Conservation (phyloP, 768 basidiomycete genomes). For the Gymnopilus dilepis region DNA sequence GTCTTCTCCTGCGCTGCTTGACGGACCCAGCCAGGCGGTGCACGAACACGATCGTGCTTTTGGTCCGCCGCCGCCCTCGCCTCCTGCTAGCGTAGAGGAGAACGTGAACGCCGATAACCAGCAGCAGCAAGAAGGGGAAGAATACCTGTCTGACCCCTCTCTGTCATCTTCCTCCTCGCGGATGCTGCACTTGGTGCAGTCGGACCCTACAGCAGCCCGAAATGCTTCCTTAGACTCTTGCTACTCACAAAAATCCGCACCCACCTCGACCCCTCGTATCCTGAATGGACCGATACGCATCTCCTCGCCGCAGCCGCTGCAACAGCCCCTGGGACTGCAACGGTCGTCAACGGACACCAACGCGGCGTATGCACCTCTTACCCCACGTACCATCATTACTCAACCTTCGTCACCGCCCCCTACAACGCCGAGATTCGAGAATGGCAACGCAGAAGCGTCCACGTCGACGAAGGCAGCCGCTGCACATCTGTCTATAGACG, state of each 20-base stretch:
- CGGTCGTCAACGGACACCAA: conserved; percentile 59
- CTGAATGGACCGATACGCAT: background rate
- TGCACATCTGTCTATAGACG: conserved; percentile 40
- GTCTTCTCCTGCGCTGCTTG: too few relatives aligned
- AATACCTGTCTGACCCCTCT: conserved; percentile 1
- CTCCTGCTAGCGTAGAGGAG: conserved; percentile 38
- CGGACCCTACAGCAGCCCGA: background rate
- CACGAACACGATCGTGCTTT: conserved; percentile 20
- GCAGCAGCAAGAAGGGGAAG: conserved; percentile 24
- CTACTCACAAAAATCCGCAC: background rate
- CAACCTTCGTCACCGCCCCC: conserved; percentile 28
- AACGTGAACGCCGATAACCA: too few relatives aligned
- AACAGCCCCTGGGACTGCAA: conserved; percentile 33
- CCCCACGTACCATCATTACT: conserved; percentile 31
- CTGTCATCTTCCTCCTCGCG: background rate
- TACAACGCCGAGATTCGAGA: conserved; percentile 7
- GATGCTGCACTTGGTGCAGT: conserved; percentile 6
- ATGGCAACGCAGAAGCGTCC: conserved; percentile 19
- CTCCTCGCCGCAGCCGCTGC: conserved; percentile 6
- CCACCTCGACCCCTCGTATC: background rate
- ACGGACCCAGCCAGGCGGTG: conserved; percentile 40
- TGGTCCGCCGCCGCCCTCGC: conserved; percentile 64
- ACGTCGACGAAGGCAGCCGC: conserved; percentile 19
- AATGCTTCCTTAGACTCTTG: background rate
- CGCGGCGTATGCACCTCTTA: conserved; percentile 30